Percentiles rank a stretch among this genome's conserved stretches.
phyloP scores from a whole-genome alignment of 2,329 filamentous ascomycete genomes.

The Sporothrix euskadiensis region DNA sequence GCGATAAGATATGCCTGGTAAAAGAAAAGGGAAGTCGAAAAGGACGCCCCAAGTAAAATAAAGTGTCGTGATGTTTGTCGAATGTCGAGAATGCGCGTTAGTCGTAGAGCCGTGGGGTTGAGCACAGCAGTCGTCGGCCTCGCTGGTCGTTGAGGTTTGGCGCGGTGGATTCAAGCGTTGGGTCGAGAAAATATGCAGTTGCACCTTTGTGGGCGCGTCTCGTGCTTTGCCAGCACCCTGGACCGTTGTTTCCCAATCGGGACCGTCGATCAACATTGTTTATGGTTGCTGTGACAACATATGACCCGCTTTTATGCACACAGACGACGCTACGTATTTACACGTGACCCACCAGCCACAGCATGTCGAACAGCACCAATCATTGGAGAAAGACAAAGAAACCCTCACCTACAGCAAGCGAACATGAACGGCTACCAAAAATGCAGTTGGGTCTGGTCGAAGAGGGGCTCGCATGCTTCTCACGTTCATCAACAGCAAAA shows the following conservation, averaged over 20 bases:
- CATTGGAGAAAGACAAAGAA: not conserved
- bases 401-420: not conserved
- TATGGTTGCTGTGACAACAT: conserved; percentile 32
- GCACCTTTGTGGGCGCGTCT: conserved; percentile 27
- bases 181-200: conserved; percentile 3
- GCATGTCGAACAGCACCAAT: not conserved
- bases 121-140: conserved; percentile 1
- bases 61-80: conserved; percentile 4
- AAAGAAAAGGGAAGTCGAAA: conserved; percentile 19
- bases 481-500: not conserved
- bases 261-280: conserved; percentile 29
- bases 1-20: conserved; percentile 24
- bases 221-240: conserved; percentile 1
- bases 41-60: not conserved
- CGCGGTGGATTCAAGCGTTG: not conserved
- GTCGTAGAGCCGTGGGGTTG: not conserved
- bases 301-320: not conserved
- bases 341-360: not conserved
- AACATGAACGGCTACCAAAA: not conserved
- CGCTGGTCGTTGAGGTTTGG: conserved; percentile 15
- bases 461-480: not conserved
- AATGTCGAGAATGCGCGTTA: not conserved
- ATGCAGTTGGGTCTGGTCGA: not conserved
- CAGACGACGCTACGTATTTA: conserved; percentile 10
- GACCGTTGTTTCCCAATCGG: conserved; percentile 31